A percentile compares a stretch with the other conserved stretches of the same genome.
phyloP scores from a whole-genome alignment of 225 moss, liverwort and hornwort species.

The Marchantia polymorpha region DNA sequence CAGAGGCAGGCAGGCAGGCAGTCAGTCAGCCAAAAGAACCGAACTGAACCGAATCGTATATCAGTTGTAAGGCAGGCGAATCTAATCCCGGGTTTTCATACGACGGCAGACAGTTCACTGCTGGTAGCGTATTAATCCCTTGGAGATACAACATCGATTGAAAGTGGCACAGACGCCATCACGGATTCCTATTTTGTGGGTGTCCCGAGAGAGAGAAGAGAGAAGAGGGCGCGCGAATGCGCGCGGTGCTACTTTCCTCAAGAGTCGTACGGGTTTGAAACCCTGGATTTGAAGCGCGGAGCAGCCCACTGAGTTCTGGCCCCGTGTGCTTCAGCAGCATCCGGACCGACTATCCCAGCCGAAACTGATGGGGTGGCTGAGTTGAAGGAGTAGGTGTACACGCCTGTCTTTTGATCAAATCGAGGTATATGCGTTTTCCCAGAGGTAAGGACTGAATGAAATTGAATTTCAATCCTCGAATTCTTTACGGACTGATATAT shows the following conservation, averaged over 20 bases:
- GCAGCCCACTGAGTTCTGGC: not conserved
- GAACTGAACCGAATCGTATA: too few species aligned
- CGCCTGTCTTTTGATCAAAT: not conserved
- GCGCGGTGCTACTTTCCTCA: not conserved
- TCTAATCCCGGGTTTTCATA: not conserved
- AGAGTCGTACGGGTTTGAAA: not conserved
- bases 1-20: not conserved
- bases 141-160: not conserved
- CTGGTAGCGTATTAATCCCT: not conserved
- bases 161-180: not conserved
- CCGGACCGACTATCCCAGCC: not conserved
- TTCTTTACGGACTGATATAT: too few species aligned
- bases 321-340: not conserved
- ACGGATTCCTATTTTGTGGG: not conserved
- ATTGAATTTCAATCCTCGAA: too few species aligned
- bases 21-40: not conserved
- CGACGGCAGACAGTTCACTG: not conserved
- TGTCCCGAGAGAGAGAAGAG: not conserved
- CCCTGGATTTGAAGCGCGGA: not conserved
- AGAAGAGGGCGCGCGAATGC: not conserved
- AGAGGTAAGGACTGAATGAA: not conserved
- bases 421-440: not conserved
- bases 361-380: not conserved
- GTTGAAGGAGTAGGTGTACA: not conserved
- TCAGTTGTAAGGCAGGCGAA: not conserved